A percentile compares a stretch with the other conserved stretches of the same genome.
Conservation (phyloP, 192 early-diverging fungal species). For the Gaertneriomyces semiglobifer region DNA sequence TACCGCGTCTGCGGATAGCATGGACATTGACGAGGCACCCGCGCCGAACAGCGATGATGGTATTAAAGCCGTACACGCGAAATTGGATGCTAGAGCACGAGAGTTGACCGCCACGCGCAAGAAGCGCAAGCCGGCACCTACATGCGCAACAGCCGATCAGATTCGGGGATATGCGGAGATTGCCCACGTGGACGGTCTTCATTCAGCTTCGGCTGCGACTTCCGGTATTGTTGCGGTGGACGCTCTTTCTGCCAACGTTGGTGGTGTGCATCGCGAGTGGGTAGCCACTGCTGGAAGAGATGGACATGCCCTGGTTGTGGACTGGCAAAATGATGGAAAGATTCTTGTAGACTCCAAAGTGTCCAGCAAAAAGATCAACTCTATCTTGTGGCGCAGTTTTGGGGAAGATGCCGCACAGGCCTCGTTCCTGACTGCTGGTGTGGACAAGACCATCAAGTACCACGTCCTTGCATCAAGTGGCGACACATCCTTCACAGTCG, state of each 20-base stretch:
- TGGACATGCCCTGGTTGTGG: conserved; percentile 72
- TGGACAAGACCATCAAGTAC: conserved; percentile 78
- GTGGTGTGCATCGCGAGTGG: conserved; percentile 35
- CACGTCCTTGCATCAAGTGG: conserved; percentile 35
- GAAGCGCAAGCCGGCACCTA: conserved; percentile 77
- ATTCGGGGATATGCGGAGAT: conserved; percentile 57
- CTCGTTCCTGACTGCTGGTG: conserved; percentile 67
- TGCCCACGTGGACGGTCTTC: conserved; percentile 58
- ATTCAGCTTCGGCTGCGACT: conserved; percentile 66
- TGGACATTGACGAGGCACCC: conserved; percentile 14
- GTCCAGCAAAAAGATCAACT: conserved; percentile 77
- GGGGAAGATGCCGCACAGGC: conserved; percentile 43
- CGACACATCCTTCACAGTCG: conserved; percentile 11
- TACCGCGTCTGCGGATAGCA: not conserved
- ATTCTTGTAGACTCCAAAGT: conserved; percentile 70
- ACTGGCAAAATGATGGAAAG: conserved; percentile 53
- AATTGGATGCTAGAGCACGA: conserved; percentile 33
- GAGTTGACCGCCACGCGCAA: conserved; percentile 60
- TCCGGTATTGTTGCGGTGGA: conserved; percentile 44
- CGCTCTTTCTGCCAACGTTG: conserved; percentile 21
- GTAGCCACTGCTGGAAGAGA: conserved; percentile 77
- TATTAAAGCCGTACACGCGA: conserved; percentile 35
- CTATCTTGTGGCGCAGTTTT: conserved; percentile 63
- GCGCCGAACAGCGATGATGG: conserved; percentile 16
- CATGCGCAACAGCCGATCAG: conserved; percentile 62